Percentiles rank a stretch among this genome's conserved stretches.
phyloP scores from a whole-genome alignment of 352 stramenopile genomes.

The Phytophthora brassicae region DNA sequence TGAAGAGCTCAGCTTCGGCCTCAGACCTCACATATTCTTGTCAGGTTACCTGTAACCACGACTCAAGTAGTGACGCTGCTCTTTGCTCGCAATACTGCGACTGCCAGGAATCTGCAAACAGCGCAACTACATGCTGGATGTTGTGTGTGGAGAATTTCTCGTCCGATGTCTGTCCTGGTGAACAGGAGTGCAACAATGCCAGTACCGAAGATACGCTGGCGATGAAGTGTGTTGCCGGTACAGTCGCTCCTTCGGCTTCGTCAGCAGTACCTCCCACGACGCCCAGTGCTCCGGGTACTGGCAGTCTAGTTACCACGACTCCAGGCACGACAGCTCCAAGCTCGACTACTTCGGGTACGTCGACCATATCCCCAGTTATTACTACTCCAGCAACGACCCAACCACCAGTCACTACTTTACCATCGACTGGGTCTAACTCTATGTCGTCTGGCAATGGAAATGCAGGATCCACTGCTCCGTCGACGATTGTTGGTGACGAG shows the following conservation, averaged over 20 bases:
- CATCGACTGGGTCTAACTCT: conserved; percentile 24
- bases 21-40: conserved; percentile 44
- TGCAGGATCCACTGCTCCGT: conserved; percentile 30
- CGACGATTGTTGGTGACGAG: conserved; percentile 24
- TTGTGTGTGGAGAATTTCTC: conserved; percentile 55
- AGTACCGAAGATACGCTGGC: conserved; percentile 36
- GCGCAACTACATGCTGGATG: conserved; percentile 56
- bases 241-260: conserved; percentile 24
- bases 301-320: conserved; percentile 4
- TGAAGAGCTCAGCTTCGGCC: conserved; percentile 33
- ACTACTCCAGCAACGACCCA: background rate
- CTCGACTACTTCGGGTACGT: conserved; percentile 7
- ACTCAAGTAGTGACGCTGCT: conserved; percentile 30
- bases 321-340: conserved; percentile 5
- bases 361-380: background rate
- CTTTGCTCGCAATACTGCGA: conserved; percentile 49
- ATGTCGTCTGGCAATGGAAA: conserved; percentile 28
- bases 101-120: conserved; percentile 32
- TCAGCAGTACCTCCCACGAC: background rate
- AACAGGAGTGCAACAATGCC: conserved; percentile 51
- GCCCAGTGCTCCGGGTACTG: conserved; percentile 2
- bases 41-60: conserved; percentile 65
- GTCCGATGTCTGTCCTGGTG: conserved; percentile 41
- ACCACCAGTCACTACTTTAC: conserved; percentile 1
- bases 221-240: conserved; percentile 46